These are phyloP conservation scores for Penicillium argentinense DNA, from an alignment of 495 filamentous ascomycete genomes.

Conservation along the genomic window DNA sequence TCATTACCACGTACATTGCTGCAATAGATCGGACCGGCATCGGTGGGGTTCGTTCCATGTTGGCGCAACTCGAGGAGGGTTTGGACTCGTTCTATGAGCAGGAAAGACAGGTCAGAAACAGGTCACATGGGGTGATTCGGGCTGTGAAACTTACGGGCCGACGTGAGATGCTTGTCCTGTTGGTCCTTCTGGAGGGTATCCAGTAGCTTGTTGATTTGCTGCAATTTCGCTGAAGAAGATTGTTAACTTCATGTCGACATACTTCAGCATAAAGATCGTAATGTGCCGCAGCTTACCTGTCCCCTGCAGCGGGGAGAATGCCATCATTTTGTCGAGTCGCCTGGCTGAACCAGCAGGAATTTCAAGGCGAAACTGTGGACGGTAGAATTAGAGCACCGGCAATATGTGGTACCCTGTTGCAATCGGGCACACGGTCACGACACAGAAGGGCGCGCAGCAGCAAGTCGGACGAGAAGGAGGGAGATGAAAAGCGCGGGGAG, in stretches of 20 bases:
- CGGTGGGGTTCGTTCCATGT: conserved; percentile 66
- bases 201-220: conserved; percentile 61
- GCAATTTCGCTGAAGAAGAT: conserved; percentile 55
- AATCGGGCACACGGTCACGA: no score
- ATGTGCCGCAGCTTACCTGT: conserved; percentile 31
- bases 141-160: conserved; percentile 51
- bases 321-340: conserved; percentile 20
- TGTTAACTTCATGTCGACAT: neutral
- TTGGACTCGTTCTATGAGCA: conserved; percentile 55
- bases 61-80: conserved; percentile 75
- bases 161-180: conserved; percentile 48
- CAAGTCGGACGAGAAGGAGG: no score
- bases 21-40: conserved; percentile 80
- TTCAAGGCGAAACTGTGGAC: neutral
- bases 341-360: neutral
- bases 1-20: conserved; percentile 67
- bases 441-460: no score
- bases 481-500: no score
- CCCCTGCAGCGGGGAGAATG: conserved; percentile 28
- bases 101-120: neutral
- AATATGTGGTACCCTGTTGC: no score
- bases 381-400: neutral
- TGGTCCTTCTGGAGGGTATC: conserved; percentile 59
- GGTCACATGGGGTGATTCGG: neutral
- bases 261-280: neutral